Conservation (phyloP, 495 filamentous ascomycete genomes). For the Sordaria brevicollis region DNA sequence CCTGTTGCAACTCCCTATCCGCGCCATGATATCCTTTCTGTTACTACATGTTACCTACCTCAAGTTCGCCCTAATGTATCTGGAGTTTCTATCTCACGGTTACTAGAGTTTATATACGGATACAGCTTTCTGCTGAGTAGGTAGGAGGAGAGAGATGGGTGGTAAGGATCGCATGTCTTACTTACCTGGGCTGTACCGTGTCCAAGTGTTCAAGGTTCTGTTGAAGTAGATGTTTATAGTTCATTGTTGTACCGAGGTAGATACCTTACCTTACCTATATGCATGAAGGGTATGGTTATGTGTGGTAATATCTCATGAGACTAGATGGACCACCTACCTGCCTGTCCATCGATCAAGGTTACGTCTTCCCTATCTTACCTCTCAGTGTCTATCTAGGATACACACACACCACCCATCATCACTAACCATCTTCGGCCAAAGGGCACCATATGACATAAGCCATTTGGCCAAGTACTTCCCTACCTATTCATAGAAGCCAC, state of each 20-base stretch:
- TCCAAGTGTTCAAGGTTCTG: too few relatives aligned
- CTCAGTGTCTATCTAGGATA: neutral
- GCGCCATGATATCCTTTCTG: too few relatives aligned
- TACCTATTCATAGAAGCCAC: neutral
- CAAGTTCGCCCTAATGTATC: too few relatives aligned
- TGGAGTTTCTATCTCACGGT: too few relatives aligned
- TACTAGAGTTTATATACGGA: too few relatives aligned
- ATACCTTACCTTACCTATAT: neutral
- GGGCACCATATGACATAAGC: neutral
- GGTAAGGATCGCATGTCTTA: too few relatives aligned
- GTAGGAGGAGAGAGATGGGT: neutral
- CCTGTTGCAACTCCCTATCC: too few relatives aligned
- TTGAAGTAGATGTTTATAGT: neutral
- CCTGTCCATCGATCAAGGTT: neutral
- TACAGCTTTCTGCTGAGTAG: too few relatives aligned
- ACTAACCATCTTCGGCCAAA: neutral
- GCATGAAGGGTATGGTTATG: neutral
- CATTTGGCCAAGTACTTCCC: neutral
- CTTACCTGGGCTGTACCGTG: too few relatives aligned
- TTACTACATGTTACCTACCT: too few relatives aligned
- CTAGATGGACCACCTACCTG: too few relatives aligned
- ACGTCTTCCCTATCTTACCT: neutral
- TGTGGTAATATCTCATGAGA: neutral
- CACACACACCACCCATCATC: neutral
- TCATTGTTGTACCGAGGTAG: neutral